A percentile compares a stretch with the other conserved stretches of the same genome.
Conservation (phyloP, 2,329 filamentous ascomycete species). For the Leptoxyphium fumago region DNA sequence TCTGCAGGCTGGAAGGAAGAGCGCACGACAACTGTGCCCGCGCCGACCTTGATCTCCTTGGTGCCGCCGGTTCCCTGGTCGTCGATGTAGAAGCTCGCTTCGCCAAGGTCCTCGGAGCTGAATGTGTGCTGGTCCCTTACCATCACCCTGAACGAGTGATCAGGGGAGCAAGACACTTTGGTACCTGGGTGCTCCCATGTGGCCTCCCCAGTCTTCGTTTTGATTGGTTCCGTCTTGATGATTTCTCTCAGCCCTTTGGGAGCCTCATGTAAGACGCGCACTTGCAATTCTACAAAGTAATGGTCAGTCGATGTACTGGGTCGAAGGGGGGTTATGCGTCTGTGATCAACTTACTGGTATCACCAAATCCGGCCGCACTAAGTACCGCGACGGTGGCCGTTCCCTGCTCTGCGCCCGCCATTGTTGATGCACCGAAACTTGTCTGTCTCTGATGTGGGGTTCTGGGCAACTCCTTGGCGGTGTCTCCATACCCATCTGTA, state of each 20-base stretch:
- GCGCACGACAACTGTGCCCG: slow-evolving; percentile 4
- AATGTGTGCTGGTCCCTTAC: slow-evolving; percentile 79
- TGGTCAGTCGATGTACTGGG: slow-evolving; percentile 28
- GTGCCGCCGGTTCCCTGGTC: slow-evolving; percentile 55
- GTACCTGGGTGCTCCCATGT: slow-evolving; percentile 49
- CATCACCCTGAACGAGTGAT: slow-evolving; percentile 72
- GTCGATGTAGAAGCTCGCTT: slow-evolving; percentile 81
- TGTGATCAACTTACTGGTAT: slow-evolving; percentile 18
- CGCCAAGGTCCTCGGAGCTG: slow-evolving; percentile 72
- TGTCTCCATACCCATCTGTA: slow-evolving; percentile 9
- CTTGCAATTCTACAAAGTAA: slow-evolving; percentile 21
- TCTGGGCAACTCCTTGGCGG: slow-evolving; percentile 10
- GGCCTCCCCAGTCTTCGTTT: slow-evolving; percentile 50
- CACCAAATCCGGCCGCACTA: slow-evolving; percentile 57
- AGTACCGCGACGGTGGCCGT: slow-evolving; percentile 69
- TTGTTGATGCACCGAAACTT: slow-evolving; percentile 25
- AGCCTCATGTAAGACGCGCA: slow-evolving; percentile 18
- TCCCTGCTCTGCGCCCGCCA: slow-evolving; percentile 42
- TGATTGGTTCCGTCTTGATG: slow-evolving; percentile 85
- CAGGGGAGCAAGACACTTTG: slow-evolving; percentile 61
- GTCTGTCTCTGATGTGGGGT: slow-evolving; percentile 31
- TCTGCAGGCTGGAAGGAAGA: slow-evolving; percentile 17
- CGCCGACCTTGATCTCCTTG: slow-evolving; percentile 61
- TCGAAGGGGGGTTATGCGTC: slow-evolving; percentile 66
- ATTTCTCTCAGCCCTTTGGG: slow-evolving; percentile 60